Conservation (phyloP, 257 asterid genomes). For the Lycium barbarum region DNA sequence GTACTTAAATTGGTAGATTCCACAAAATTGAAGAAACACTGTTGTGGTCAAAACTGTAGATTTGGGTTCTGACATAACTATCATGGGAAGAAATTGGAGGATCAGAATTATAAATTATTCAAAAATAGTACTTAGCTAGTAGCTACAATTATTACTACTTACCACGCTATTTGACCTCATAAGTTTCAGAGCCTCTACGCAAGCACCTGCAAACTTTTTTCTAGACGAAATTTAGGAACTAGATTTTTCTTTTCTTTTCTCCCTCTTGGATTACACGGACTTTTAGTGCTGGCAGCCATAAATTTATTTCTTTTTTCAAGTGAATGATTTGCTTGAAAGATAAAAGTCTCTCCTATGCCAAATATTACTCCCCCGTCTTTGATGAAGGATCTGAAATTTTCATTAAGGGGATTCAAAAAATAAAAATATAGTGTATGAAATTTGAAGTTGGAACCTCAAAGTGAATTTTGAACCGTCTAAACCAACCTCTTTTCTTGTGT, state of each 20-base stretch:
- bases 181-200: constrained; percentile 22
- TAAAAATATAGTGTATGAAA: no score
- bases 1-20: constrained; percentile 16
- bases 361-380: no score
- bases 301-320: no score
- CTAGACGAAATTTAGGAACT: neutral
- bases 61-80: neutral
- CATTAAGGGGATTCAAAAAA: no score
- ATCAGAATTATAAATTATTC: neutral
- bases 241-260: neutral
- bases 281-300: no score
- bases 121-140: neutral
- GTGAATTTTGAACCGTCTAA: no score
- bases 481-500: no score
- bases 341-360: neutral
- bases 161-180: constrained; percentile 24
- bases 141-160: neutral
- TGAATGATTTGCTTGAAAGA: neutral
- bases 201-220: neutral
- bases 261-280: neutral
- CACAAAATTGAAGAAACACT: constrained; percentile 9
- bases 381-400: no score
- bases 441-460: no score
- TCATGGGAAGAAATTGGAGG: neutral
- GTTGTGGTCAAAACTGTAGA: constrained; percentile 21